Conservation (phyloP, 1,284 basidiomycete species). For the Ustilago hordei region DNA sequence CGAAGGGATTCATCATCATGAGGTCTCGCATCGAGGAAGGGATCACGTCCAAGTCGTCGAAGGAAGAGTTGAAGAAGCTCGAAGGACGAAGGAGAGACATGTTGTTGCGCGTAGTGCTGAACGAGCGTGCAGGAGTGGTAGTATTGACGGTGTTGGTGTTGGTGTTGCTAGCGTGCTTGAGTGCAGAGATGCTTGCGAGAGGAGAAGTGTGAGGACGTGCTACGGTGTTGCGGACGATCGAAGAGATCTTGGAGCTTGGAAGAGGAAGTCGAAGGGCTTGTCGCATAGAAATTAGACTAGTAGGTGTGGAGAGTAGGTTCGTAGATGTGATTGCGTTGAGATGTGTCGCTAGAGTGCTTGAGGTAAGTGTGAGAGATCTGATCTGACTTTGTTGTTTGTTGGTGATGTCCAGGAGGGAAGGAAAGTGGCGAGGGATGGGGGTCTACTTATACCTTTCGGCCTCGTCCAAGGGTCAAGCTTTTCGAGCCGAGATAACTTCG, state of each 20-base stretch:
- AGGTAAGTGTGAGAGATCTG: slow-evolving; percentile 2
- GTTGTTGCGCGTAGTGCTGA: slow-evolving; percentile 22
- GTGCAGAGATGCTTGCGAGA: slow-evolving; percentile 19
- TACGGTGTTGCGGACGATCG: slow-evolving; percentile 30
- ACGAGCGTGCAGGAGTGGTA: slow-evolving; percentile 7
- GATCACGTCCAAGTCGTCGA: slow-evolving; percentile 49
- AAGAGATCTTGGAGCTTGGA: slow-evolving; percentile 31
- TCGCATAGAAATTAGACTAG: slow-evolving; percentile 30
- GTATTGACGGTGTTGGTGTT: slow-evolving; percentile 1
- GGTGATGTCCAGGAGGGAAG: not conserved
- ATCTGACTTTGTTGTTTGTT: not conserved
- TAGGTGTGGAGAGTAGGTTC: not conserved
- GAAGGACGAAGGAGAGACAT: slow-evolving; percentile 50
- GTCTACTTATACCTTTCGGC: slow-evolving; percentile 24
- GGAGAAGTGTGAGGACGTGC: slow-evolving; percentile 20
- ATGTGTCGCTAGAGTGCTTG: not conserved
- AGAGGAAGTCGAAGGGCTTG: slow-evolving; percentile 49
- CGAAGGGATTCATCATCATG: slow-evolving; percentile 37
- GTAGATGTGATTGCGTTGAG: slow-evolving; percentile 1
- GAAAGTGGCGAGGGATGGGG: too few species aligned
- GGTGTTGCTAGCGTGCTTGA: slow-evolving; percentile 12
- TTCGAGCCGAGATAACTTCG: not conserved
- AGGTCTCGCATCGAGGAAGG: slow-evolving; percentile 34
- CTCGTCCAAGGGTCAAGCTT: not conserved
- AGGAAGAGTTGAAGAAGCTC: slow-evolving; percentile 36